phyloP scores from a whole-genome alignment of 495 filamentous ascomycete species.

The Tetracladium setigerum region DNA sequence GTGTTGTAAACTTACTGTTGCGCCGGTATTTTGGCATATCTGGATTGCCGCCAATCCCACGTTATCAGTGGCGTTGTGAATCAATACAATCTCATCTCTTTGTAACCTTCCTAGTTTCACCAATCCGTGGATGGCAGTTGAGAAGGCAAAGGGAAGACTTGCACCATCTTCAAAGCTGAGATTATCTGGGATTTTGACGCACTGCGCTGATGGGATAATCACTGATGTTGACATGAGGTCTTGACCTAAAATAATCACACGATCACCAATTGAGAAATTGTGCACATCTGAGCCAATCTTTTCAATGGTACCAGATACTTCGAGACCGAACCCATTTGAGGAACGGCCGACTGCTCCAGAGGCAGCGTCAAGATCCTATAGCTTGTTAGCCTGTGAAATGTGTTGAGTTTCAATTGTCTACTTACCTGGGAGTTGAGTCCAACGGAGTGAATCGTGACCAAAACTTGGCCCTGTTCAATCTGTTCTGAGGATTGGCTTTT shows the following conservation, averaged over 20 bases:
- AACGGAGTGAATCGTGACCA: neutral
- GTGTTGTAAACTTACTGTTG: slow-evolving; percentile 45
- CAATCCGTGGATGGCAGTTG: slow-evolving; percentile 49
- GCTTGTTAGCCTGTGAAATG: neutral
- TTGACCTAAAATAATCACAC: neutral
- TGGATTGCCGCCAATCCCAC: slow-evolving; percentile 54
- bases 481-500: too few relatives aligned
- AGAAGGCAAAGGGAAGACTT: slow-evolving; percentile 29
- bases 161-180: neutral
- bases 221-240: neutral
- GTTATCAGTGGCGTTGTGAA: slow-evolving; percentile 50
- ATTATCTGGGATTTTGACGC: slow-evolving; percentile 1
- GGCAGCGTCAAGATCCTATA: neutral
- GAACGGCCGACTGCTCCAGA: neutral
- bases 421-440: neutral
- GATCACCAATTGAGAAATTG: neutral
- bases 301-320: neutral
- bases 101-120: slow-evolving; percentile 32
- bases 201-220: neutral
- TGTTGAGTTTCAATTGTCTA: neutral
- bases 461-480: too few relatives aligned
- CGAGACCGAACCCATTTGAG: too few relatives aligned
- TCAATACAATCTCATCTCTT: slow-evolving; percentile 49
- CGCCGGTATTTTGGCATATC: slow-evolving; percentile 44
- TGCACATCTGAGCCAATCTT: neutral